Percentiles rank a stretch among this genome's conserved stretches.
Conservation (phyloP, 2,329 filamentous ascomycete species). For the Aureobasidium uvarum region DNA sequence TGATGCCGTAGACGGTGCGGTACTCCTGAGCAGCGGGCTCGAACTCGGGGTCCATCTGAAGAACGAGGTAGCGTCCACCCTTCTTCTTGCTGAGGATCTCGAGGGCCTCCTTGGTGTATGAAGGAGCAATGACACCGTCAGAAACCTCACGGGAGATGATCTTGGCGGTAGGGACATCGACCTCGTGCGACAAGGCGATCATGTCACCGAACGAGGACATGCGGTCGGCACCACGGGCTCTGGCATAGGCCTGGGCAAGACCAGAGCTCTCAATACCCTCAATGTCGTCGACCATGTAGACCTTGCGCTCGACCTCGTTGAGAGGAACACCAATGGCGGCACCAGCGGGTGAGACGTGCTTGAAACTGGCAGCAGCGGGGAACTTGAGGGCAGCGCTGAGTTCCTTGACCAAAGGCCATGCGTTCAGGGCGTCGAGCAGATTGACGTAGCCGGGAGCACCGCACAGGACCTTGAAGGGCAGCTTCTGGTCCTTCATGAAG, state of each 20-base stretch:
- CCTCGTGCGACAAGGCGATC: slow-evolving; percentile 86
- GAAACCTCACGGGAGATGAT: slow-evolving; percentile 98
- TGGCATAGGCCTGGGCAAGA: slow-evolving; percentile 91
- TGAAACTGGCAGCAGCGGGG: slow-evolving; percentile 95
- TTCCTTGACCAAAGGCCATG: slow-evolving; percentile 96
- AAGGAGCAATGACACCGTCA: slow-evolving; percentile 91
- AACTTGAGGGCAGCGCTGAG: slow-evolving; percentile 82
- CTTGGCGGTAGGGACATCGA: slow-evolving; percentile 90
- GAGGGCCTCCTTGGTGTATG: slow-evolving; percentile 79
- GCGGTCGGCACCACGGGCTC: slow-evolving; percentile 90
- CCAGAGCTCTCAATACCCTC: slow-evolving; percentile 79
- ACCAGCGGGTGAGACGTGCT: slow-evolving; percentile 96
- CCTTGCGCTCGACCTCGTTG: slow-evolving; percentile 84
- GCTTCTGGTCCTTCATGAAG: slow-evolving; percentile 66
- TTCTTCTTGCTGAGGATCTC: slow-evolving; percentile 98
- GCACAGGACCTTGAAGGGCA: slow-evolving; percentile 93
- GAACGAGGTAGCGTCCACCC: slow-evolving; percentile 91
- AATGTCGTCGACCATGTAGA: slow-evolving; percentile 98
- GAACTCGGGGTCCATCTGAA: slow-evolving; percentile 90
- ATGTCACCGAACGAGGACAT: slow-evolving; percentile 99
- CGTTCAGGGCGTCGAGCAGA: slow-evolving; percentile 91
- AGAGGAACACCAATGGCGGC: slow-evolving; percentile 90
- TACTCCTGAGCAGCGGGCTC: slow-evolving; percentile 71
- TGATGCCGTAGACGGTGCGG: slow-evolving; percentile 86
- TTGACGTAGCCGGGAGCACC: slow-evolving; percentile 97